Base-by-base conservation (phyloP, 805 yeast genomes). In the Cyberlindnera sargentensis region DNA sequence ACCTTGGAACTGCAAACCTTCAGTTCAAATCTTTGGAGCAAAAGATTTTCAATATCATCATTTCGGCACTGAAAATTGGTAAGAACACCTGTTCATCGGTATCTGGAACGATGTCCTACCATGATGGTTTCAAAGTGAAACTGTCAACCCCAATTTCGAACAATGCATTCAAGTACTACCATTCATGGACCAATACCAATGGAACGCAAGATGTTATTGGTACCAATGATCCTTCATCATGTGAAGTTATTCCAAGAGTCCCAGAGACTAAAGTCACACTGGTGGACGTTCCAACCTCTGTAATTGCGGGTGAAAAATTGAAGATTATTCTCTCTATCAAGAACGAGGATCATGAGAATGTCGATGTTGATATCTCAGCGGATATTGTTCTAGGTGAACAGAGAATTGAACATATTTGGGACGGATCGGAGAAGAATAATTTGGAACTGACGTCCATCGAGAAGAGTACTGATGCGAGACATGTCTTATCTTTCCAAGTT, bases 171-270 rank as follows among this genome's bases (percentile, higher is more conserved):
- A 25, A 50, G 36, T 43, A 41, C 11, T 45, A 49, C 26, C 45
- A 48, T 37, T 10, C 36, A 6, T 57, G 58, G 60, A 7, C 31
- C 10, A 39, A 46, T 30, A 40, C 33, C 11, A 34, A 39, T 11
- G 45, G 40, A 2, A 31, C 23, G 5, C 33, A 49, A 34, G 36
- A 45, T 31, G 38, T 52, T 28, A 34, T 61, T 8, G 46, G 47
- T 8, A 42, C 52, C 3, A 23, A 20, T 2, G 45, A 48, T n/a
- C 63, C 65, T 5, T 38, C 38, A 7, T 32, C 42, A 5, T 45
- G 48, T 28, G 63, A 63, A 32, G 58, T 68, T 3, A 51, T 67
- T 6, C 75, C 76, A 11, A 62, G 68, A 39, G 52, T 62, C 3
- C 76, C 76, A 5, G 52, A 62, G 3, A 56, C 65, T 0, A 56